Evolutionary conservation across 108 stramenopile genomes (phyloP).

Genomic region (Fragilaria crotonensis): DNA sequence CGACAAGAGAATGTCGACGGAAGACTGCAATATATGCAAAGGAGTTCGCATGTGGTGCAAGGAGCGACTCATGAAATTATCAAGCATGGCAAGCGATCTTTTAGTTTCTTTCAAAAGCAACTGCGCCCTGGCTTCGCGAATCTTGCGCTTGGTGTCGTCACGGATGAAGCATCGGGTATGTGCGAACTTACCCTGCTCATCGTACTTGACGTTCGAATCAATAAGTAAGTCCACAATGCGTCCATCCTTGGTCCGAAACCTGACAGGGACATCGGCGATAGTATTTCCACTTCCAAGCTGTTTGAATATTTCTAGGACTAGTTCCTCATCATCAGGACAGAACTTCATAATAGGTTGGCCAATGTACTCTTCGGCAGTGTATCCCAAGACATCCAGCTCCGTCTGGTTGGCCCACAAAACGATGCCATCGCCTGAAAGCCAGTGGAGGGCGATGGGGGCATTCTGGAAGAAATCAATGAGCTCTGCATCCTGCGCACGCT

Average conservation of each 20-base stretch:
- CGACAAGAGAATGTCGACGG: no score
- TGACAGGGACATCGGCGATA: conserved; percentile 34
- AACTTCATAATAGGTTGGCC: conserved; percentile 33
- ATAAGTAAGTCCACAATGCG: conserved; percentile 29
- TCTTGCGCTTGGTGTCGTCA: conserved; percentile 37
- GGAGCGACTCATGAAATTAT: conserved; percentile 39
- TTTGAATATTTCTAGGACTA: conserved; percentile 36
- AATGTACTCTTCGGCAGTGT: conserved; percentile 36
- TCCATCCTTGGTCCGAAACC: conserved; percentile 36
- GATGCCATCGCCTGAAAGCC: conserved; percentile 24
- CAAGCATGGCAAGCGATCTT: conserved; percentile 20
- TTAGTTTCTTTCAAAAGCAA: conserved; percentile 34
- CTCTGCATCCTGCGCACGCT: conserved; percentile 24
- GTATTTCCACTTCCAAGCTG: conserved; percentile 28
- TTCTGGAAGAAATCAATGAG: conserved; percentile 40
- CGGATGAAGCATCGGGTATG: conserved; percentile 51
- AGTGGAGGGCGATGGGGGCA: conserved; percentile 57
- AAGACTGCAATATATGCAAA: no score
- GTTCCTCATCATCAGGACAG: conserved; percentile 35
- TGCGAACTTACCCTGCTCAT: conserved; percentile 7
- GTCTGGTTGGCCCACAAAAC: conserved; percentile 43
- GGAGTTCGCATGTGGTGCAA: conserved; percentile 13
- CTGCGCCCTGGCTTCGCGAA: conserved; percentile 30
- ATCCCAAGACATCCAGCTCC: conserved; percentile 44
- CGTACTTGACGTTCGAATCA: conserved; percentile 39